Base-by-base conservation (phyloP, 208 protist species). In the Trypanosoma scelopori region DNA sequence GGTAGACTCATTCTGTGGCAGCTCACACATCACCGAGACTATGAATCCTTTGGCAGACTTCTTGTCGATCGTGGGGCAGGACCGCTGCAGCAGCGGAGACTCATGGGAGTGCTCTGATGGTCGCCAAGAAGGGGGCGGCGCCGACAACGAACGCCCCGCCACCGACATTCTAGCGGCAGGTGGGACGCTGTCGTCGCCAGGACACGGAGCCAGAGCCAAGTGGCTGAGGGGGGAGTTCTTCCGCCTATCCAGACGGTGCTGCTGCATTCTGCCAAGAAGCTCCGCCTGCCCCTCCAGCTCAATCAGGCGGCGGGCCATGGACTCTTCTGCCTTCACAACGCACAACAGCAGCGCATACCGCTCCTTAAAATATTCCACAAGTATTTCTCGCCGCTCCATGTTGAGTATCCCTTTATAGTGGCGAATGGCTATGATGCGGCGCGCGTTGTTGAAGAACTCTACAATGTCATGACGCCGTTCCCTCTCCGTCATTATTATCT, bases 401-500 rank as follows among this genome's bases (percentile, higher is more conserved):
- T 69, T 73, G 20, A 77, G 55, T 46, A 63, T 75, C 46, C 85
- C 71, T 59, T 69, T 76, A 41, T 66, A 63, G 25, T 68, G 50
- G 1, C 69, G 69, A 32, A 69, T 3, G 3, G 64, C 15, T 12
- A 84, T 37, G 1, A 51, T 64, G n/a, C 57, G 68, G 20, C 71
- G 64, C 28, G 71, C 71, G 20, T 23, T 11, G 15, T 12, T 22
- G 35, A 56, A 61, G 39, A 78, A 65, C 18, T 61, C 65, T 32
- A 55, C 53, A 37, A 91, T 49, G 18, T 52, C 71, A 11, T 30
- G 28, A 5, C 85, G 76, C 18, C 16, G 45, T 46, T 91, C 85
- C 0, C 66, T 47, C 69, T 94, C 88, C 9, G 18, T 50, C 13
- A 45, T 13, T 22, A 77, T n/a, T 12, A 84, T 41, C 5, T 84